Base-by-base conservation (phyloP, 192 early-diverging fungal genomes). In the Coemansia biformis region DNA sequence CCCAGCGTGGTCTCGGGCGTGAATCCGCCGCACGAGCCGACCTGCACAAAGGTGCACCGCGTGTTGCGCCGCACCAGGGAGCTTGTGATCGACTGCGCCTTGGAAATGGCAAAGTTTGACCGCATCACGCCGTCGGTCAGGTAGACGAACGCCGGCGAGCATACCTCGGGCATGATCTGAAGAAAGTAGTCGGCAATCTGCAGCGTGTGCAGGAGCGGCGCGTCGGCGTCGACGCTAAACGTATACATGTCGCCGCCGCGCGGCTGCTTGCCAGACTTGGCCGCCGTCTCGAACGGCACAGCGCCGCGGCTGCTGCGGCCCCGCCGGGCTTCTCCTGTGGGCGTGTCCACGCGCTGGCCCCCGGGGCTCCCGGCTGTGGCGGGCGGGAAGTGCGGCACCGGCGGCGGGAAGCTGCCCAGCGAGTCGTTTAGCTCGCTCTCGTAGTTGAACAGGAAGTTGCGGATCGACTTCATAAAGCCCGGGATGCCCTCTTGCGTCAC, bases 81-180 rank as follows among this genome's bases (percentile, higher is more conserved):
- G 49, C 76, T 73, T 13, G 62, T 69, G 6, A 69, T 34, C 8
- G 47, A 19, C 42, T 80, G 79, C 4, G 83, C 63, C 44, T 80
- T 78, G 32, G 79, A 75, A 5, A 86, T 59, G 0, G 80, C 57
- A 16, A 83, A 71, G 55, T 84, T 86, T 8, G 86, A 88, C 43
- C 85, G 83, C 26, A 86, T 76, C 17, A 87, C 83, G 42, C 86
- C 86, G 49, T 90, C 88, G 0, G 85, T 86, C 23, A 90, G 57
- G 13, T 82, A 54, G 2, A 86, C 77, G 36, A 90, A 60, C 28
- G 58, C 66, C 10, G 77, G 57, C 33, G 77, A 60, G 46, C 70
- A 78, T 10, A 68, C 43, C 28, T 63, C 71, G 10, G 76, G 76
- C 66, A 78, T 66, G 19, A 75, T 40, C 38, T 55, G 58, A 11